phyloP scores from a whole-genome alignment of 163 green algal genomes.

The Coccomyxa subellipsoidea region DNA sequence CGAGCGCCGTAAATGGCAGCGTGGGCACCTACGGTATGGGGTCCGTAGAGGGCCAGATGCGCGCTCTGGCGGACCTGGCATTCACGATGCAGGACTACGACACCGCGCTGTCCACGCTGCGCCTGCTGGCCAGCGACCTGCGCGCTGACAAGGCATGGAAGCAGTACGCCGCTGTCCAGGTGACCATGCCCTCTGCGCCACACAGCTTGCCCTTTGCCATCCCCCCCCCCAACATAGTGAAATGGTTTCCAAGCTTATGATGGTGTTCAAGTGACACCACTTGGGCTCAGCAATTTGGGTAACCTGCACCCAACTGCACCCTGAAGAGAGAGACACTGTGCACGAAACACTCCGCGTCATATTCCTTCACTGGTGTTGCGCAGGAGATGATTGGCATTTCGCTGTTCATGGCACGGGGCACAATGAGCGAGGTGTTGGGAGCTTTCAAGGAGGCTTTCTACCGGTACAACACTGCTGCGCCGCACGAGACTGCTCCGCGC shows the following conservation, averaged over 20 bases:
- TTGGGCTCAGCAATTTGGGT: no score
- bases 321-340: no score
- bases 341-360: no score
- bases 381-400: slow-evolving; percentile 47
- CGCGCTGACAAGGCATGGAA: slow-evolving; percentile 62
- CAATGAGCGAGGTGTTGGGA: slow-evolving; percentile 19
- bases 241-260: no score
- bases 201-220: not conserved
- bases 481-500: not conserved
- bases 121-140: slow-evolving; percentile 71
- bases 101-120: slow-evolving; percentile 59
- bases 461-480: slow-evolving; percentile 26
- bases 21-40: slow-evolving; percentile 35
- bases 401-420: slow-evolving; percentile 30
- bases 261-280: no score
- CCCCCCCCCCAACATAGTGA: no score
- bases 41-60: slow-evolving; percentile 78
- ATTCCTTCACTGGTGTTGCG: no score
- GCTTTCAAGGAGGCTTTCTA: slow-evolving; percentile 49
- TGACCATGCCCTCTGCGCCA: no score
- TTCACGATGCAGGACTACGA: slow-evolving; percentile 80
- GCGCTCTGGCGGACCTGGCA: slow-evolving; percentile 79
- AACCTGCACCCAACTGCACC: no score
- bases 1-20: not conserved
- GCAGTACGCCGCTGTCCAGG: slow-evolving; percentile 60